phyloP scores from a whole-genome alignment of 495 filamentous ascomycete genomes.

The Cercophora sp. region DNA sequence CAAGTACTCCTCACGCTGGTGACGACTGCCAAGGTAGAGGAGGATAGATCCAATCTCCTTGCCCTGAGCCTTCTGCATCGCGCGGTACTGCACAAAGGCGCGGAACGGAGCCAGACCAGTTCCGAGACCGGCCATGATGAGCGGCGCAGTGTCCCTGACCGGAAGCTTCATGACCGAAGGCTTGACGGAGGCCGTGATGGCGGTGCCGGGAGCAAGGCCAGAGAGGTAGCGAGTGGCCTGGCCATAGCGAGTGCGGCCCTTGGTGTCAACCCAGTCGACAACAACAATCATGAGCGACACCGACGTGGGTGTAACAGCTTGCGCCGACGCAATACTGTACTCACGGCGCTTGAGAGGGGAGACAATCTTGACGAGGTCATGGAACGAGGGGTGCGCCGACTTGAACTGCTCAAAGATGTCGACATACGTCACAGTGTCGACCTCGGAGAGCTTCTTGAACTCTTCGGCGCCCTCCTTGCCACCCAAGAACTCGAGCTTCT shows the following conservation, averaged over 20 bases:
- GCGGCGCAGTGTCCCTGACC: slow-evolving; percentile 72
- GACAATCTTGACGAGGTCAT: slow-evolving; percentile 86
- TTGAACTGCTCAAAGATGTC: slow-evolving; percentile 84
- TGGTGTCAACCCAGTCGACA: slow-evolving; percentile 88
- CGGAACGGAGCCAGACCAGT: slow-evolving; percentile 97
- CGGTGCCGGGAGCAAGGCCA: slow-evolving; percentile 63
- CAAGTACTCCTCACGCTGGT: slow-evolving; percentile 97
- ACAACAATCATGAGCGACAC: slow-evolving; percentile 96
- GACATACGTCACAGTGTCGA: slow-evolving; percentile 89
- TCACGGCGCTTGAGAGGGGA: slow-evolving; percentile 91
- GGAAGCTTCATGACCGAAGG: slow-evolving; percentile 97
- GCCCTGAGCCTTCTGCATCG: slow-evolving; percentile 92
- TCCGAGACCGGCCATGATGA: slow-evolving; percentile 99
- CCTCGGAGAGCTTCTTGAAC: slow-evolving; percentile 91
- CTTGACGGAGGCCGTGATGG: slow-evolving; percentile 89
- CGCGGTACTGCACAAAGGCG: slow-evolving; percentile 96
- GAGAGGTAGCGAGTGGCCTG: slow-evolving; percentile 88
- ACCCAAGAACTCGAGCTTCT: slow-evolving; percentile 69
- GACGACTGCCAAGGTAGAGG: slow-evolving; percentile 93
- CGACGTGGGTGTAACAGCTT: slow-evolving; percentile 80
- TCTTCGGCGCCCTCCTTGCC: slow-evolving; percentile 82
- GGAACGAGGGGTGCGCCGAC: slow-evolving; percentile 84
- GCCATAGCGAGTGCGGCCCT: slow-evolving; percentile 85
- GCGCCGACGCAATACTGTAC: slow-evolving; percentile 95
- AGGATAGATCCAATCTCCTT: slow-evolving; percentile 91